Evolutionary conservation across 352 stramenopile genomes (phyloP).

Genomic region (Phytophthora multivora): DNA sequence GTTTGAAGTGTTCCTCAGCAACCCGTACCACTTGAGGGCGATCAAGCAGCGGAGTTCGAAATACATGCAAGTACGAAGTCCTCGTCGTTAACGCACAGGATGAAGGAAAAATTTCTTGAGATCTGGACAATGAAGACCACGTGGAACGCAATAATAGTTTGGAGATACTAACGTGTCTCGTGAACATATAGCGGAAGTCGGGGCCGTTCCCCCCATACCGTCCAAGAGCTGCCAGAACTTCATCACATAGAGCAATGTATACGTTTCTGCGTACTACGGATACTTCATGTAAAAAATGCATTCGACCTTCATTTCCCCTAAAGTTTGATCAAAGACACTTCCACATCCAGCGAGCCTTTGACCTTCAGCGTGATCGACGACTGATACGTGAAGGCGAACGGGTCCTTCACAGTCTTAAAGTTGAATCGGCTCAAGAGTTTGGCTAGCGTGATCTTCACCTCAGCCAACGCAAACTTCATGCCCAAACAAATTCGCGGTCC

Average conservation of each 20-base stretch:
- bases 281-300: too few species aligned
- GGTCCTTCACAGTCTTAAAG: slow-evolving; percentile 46
- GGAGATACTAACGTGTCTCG: neutral
- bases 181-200: too few species aligned
- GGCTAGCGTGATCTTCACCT: slow-evolving; percentile 67
- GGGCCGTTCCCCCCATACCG: too few species aligned
- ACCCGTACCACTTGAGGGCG: slow-evolving; percentile 14
- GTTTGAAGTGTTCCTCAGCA: slow-evolving; percentile 9
- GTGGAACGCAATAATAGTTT: neutral
- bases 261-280: too few species aligned
- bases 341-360: slow-evolving; percentile 35
- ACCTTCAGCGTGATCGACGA: slow-evolving; percentile 57
- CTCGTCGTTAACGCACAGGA: slow-evolving; percentile 9
- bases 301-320: neutral
- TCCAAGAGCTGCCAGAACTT: too few species aligned
- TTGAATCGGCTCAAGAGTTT: slow-evolving; percentile 59
- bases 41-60: slow-evolving; percentile 6
- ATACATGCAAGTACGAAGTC: slow-evolving; percentile 15
- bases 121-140: neutral
- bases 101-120: slow-evolving; percentile 1
- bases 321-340: slow-evolving; percentile 15
- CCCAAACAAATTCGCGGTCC: slow-evolving; percentile 73
- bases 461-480: slow-evolving; percentile 64
- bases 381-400: slow-evolving; percentile 46
- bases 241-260: too few species aligned